Evolutionary conservation across 176 grass and related monocot species (phyloP), one percentile per base, ranked within the genome.

Genomic region (Poa annua): DNA sequence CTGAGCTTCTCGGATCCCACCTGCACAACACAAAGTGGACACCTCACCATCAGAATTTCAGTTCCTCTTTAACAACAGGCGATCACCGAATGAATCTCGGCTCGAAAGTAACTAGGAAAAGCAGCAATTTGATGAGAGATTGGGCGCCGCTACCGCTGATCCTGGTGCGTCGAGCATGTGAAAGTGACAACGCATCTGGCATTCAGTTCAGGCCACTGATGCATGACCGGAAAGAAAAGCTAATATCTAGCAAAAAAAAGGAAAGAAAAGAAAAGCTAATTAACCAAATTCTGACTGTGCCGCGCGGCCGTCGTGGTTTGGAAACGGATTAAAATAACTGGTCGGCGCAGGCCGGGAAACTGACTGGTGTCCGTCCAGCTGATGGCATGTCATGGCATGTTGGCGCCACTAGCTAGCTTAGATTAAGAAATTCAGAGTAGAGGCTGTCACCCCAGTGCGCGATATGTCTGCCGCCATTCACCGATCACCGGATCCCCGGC

Each of bases 1-100:
- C 93, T 1, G 96, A 90, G 87, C 88, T 96, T 77, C 96, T 85
- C 20, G 81, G 83, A 50, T 99, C 93, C 96, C 96, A 99, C 50
- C 96, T 99, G 77, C 61, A 75, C 66, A 0, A 33, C 20, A 24
- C 10, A 35, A n/a, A 47, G 12, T 20, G 11, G 3, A 19, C 47
- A 48, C 11, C 0, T 14, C 47, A 14, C 12, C 60, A 4, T 41
- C 73, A 45, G 0, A n/a, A 32, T 41, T 41, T 63, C 5, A 63
- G 59, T 62, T 56, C 8, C 15, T 52, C 50, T 33, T 8, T 48
- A 38, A 20, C 29, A 41, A 48, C 9, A 21, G 56, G 21, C 10
- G 47, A 48, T 48, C 47, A 47, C 11, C 9, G 11, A 0, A 2
- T 1, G 32, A 24, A 20, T 52, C 36, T 52, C 36, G 22, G 45